Conservation (phyloP, 108 stramenopile species). For the Ochromonas danica region DNA sequence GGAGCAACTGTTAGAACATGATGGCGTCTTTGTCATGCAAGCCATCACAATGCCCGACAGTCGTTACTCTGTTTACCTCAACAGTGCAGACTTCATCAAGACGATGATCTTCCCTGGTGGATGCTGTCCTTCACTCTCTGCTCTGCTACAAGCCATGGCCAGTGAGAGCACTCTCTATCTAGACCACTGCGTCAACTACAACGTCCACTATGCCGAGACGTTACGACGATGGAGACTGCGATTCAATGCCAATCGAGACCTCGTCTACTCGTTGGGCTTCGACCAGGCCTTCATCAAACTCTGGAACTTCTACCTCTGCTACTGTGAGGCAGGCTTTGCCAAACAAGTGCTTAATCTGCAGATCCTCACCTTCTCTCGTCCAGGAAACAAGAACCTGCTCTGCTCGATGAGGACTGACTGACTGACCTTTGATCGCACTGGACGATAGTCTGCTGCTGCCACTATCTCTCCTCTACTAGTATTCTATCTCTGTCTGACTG, state of each 20-base stretch:
- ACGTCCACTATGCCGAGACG: constrained; percentile 89
- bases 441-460: too few relatives aligned
- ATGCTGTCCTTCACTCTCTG: constrained; percentile 79
- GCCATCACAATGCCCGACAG: constrained; percentile 92
- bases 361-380: constrained; percentile 51
- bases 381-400: constrained; percentile 43
- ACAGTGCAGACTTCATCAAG: constrained; percentile 89
- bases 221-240: constrained; percentile 86
- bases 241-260: constrained; percentile 68
- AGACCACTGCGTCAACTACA: constrained; percentile 83
- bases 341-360: constrained; percentile 43
- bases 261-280: constrained; percentile 75
- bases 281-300: constrained; percentile 86
- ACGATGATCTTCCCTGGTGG: constrained; percentile 92
- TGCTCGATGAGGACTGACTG: background rate
- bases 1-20: constrained; percentile 74
- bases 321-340: constrained; percentile 90
- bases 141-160: constrained; percentile 75
- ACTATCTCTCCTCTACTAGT: too few relatives aligned
- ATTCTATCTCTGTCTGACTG: too few relatives aligned
- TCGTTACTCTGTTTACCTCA: constrained; percentile 79
- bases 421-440: too few relatives aligned
- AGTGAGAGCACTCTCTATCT: constrained; percentile 68
- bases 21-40: constrained; percentile 87
- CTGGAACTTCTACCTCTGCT: constrained; percentile 92